Conservation (phyloP, 768 basidiomycete genomes). For the Hemileccinum rubropunctum region DNA sequence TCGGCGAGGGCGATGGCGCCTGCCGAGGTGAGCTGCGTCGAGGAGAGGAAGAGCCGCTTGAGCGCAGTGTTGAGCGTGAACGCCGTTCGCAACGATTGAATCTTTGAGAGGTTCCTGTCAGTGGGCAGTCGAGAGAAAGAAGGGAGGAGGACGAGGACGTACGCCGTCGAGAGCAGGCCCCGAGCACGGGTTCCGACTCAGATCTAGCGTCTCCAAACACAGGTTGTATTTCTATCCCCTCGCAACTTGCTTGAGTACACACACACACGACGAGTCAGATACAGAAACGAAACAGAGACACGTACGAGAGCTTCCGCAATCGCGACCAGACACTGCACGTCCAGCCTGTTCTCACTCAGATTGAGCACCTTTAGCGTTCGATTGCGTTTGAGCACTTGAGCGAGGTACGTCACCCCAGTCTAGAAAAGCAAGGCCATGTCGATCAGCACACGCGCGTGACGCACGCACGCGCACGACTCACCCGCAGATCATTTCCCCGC, state of each 20-base stretch:
- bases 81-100: slow-evolving; percentile 85
- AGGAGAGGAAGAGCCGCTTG: slow-evolving; percentile 88
- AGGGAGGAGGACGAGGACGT: slow-evolving; percentile 29
- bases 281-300: neutral
- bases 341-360: slow-evolving; percentile 91
- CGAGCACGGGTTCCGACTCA: slow-evolving; percentile 91
- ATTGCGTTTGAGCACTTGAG: slow-evolving; percentile 95
- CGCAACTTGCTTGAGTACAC: neutral
- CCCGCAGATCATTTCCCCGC: slow-evolving; percentile 87
- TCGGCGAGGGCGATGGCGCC: slow-evolving; percentile 96
- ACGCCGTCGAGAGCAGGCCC: slow-evolving; percentile 92
- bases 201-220: slow-evolving; percentile 88
- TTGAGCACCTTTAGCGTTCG: slow-evolving; percentile 93
- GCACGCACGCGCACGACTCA: slow-evolving; percentile 37
- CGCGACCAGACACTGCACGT: slow-evolving; percentile 70
- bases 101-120: slow-evolving; percentile 37
- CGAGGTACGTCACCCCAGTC: slow-evolving; percentile 83
- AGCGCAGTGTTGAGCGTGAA: slow-evolving; percentile 91
- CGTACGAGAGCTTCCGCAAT: slow-evolving; percentile 89
- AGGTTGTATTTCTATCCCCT: slow-evolving; percentile 84
- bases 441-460: neutral
- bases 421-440: slow-evolving; percentile 17
- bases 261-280: neutral
- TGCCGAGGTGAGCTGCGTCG: slow-evolving; percentile 72
- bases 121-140: neutral